phyloP scores from a whole-genome alignment of 2,329 filamentous ascomycete species.

The Sporothrix inflata region DNA sequence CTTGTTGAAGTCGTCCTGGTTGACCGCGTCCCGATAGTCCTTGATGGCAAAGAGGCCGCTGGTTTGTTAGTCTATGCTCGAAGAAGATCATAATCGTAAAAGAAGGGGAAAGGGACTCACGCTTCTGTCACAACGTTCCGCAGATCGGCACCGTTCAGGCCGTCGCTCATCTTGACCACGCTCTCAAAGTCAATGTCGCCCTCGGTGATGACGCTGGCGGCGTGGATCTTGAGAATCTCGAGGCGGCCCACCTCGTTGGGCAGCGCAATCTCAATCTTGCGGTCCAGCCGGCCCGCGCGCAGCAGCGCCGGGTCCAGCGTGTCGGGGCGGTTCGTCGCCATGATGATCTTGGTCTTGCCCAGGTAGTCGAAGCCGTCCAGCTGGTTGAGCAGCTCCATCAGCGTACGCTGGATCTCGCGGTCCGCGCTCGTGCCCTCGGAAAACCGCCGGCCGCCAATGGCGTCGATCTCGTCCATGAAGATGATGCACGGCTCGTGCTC shows the following conservation, averaged over 20 bases:
- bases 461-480: constrained; percentile 99
- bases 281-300: constrained; percentile 88
- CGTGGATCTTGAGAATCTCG: constrained; percentile 98
- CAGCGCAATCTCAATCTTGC: constrained; percentile 96
- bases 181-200: constrained; percentile 99
- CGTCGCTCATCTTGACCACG: constrained; percentile 99
- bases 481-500: constrained; percentile 99
- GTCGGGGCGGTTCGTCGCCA: constrained; percentile 97
- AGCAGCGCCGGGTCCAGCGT: constrained; percentile 92
- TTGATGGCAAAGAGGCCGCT: constrained; percentile 98
- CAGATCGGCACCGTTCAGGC: constrained; percentile 95
- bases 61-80: constrained; percentile 35
- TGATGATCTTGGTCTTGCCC: constrained; percentile 99
- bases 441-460: constrained; percentile 94
- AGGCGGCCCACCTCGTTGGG: constrained; percentile 95
- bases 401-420: constrained; percentile 94
- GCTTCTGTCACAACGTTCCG: constrained; percentile 98
- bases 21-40: constrained; percentile 93
- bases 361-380: constrained; percentile 99
- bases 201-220: constrained; percentile 81
- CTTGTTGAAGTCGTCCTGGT: constrained; percentile 99
- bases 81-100: not conserved
- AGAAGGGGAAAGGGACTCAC: constrained; percentile 58
- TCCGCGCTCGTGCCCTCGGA: constrained; percentile 97
- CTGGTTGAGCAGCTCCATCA: constrained; percentile 99